phyloP scores from a whole-genome alignment of 2,329 filamentous ascomycete species.

The Emergomyces pasteurianus region DNA sequence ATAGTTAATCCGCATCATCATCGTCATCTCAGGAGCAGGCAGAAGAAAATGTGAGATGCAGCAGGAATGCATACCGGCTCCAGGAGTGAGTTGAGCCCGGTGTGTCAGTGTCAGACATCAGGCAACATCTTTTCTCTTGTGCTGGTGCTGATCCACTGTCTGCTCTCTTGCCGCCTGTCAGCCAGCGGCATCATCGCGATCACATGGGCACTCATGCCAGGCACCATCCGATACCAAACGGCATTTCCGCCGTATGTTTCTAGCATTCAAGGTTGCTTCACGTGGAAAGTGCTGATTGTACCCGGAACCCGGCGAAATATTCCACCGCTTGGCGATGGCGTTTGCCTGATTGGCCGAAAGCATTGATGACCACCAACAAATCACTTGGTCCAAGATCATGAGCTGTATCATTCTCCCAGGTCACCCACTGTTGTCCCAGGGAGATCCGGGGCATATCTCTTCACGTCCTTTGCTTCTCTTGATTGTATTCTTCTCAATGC shows the following conservation, averaged over 20 bases:
- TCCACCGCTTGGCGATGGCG: neutral
- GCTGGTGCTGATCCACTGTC: neutral
- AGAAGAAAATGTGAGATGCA: neutral
- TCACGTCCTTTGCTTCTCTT: neutral
- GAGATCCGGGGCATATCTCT: neutral
- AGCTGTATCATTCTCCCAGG: conserved; percentile 1
- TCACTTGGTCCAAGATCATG: neutral
- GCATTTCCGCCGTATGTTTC: no score
- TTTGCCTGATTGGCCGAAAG: neutral
- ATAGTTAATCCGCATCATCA: neutral
- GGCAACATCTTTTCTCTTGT: neutral
- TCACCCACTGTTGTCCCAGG: neutral
- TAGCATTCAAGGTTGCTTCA: no score
- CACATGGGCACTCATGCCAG: no score
- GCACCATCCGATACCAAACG: no score
- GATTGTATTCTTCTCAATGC: neutral
- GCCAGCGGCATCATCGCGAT: neutral
- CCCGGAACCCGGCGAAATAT: neutral
- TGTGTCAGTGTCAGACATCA: neutral
- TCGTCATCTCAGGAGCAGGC: neutral
- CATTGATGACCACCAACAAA: neutral
- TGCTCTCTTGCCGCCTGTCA: neutral
- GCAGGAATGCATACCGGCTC: neutral
- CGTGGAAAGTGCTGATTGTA: neutral
- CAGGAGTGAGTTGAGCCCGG: no score